A percentile compares a stretch with the other conserved stretches of the same genome.
Conservation (phyloP, 2,329 filamentous ascomycete genomes). For the Alternaria atra region DNA sequence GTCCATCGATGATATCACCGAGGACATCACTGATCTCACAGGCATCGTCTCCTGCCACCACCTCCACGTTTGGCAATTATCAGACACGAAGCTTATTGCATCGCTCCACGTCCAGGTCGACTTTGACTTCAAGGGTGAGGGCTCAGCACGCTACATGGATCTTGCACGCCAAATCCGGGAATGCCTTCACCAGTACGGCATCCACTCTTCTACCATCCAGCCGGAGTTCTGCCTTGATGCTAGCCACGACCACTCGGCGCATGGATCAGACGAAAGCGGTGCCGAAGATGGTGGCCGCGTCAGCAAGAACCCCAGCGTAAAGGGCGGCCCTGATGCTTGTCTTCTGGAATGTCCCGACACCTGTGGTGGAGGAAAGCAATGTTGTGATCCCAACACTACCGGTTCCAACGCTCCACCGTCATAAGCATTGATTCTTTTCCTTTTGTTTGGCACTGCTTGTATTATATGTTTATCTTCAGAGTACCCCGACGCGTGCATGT, state of each 20-base stretch:
- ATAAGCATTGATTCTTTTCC: not conserved
- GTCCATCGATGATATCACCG: constrained; percentile 86
- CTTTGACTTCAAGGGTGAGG: constrained; percentile 86
- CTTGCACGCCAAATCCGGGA: constrained; percentile 82
- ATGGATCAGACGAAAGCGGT: constrained; percentile 42
- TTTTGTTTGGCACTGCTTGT: not conserved
- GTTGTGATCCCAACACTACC: constrained; percentile 50
- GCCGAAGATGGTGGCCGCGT: constrained; percentile 38
- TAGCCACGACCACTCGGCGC: constrained; percentile 54
- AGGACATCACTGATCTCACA: constrained; percentile 85
- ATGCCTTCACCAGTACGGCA: constrained; percentile 94
- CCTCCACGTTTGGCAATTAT: constrained; percentile 97
- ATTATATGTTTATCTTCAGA: not conserved
- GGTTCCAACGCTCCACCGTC: constrained; percentile 33
- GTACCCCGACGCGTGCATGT: constrained; percentile 4
- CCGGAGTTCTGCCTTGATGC: constrained; percentile 74
- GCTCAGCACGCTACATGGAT: constrained; percentile 84
- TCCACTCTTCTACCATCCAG: constrained; percentile 97
- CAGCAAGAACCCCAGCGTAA: constrained; percentile 50
- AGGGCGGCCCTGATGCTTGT: constrained; percentile 49
- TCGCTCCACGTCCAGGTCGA: constrained; percentile 92
- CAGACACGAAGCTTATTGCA: constrained; percentile 91
- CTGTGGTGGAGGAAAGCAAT: constrained; percentile 54
- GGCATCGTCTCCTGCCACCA: constrained; percentile 93
- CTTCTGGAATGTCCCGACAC: constrained; percentile 56